phyloP scores from a whole-genome alignment of 2,329 filamentous ascomycete species.

The Fusarium nodosum region DNA sequence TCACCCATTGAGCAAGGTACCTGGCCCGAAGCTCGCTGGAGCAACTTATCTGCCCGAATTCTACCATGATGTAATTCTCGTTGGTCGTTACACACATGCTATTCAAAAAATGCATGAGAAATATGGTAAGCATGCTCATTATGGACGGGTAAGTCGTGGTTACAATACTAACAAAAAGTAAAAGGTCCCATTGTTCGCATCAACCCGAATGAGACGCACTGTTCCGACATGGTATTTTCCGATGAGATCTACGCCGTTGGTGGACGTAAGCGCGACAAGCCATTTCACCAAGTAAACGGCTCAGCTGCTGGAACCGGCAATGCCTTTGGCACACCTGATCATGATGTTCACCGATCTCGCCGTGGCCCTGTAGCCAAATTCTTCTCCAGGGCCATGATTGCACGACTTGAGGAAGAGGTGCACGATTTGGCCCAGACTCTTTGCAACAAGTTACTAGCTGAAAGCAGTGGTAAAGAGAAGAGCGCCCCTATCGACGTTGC shows the following conservation, averaged over 20 bases:
- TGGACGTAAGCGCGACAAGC: slow-evolving; percentile 29
- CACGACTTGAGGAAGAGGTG: slow-evolving; percentile 8
- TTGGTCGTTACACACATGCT: slow-evolving; percentile 27
- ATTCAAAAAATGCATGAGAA: slow-evolving; percentile 29
- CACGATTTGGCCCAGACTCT: slow-evolving; percentile 19
- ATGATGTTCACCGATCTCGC: slow-evolving; percentile 18
- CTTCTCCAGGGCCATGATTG: slow-evolving; percentile 29
- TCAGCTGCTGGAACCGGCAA: slow-evolving; percentile 18
- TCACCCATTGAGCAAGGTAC: slow-evolving; percentile 22
- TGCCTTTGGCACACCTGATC: slow-evolving; percentile 15
- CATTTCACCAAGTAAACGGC: slow-evolving; percentile 18
- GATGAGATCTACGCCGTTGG: slow-evolving; percentile 26
- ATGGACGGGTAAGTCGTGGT: rapidly evolving
- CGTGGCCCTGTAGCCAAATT: slow-evolving; percentile 21
- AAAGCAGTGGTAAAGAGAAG: not conserved
- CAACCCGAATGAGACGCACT: slow-evolving; percentile 19
- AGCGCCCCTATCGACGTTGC: slow-evolving; percentile 1
- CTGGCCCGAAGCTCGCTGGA: slow-evolving; percentile 23
- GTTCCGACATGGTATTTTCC: slow-evolving; percentile 29
- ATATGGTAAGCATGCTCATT: not conserved
- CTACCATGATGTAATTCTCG: slow-evolving; percentile 27
- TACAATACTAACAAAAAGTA: rapidly evolving
- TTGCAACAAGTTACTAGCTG: slow-evolving; percentile 9
- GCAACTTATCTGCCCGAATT: slow-evolving; percentile 31
- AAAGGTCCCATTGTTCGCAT: slow-evolving; percentile 25